Conservation (phyloP, 202 grass and related monocot genomes). For the Carex arenaria region DNA sequence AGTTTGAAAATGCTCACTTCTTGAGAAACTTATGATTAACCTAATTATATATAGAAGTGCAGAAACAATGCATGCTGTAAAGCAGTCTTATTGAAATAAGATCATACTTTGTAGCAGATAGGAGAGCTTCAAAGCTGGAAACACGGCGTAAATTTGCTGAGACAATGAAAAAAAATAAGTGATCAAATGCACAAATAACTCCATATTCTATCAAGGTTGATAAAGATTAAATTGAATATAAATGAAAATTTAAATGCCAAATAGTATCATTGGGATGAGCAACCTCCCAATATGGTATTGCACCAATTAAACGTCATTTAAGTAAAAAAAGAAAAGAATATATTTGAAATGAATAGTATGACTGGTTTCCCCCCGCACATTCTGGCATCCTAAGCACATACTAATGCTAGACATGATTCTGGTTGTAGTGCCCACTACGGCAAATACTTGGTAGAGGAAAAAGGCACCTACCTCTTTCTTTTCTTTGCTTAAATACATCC, state of each 20-base stretch:
- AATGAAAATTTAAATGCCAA: not conserved
- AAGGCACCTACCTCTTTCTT: conserved; percentile 66
- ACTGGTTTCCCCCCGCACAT: not conserved
- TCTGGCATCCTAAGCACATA: not conserved
- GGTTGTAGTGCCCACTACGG: not conserved
- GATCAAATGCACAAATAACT: not conserved
- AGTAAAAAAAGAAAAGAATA: not conserved
- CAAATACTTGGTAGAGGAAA: not conserved
- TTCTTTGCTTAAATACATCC: conserved; percentile 79
- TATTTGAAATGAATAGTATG: not conserved
- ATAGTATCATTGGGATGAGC: not conserved
- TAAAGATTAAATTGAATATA: not conserved
- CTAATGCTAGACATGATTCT: not conserved
- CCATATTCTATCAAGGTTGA: not conserved
- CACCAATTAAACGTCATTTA: not conserved
- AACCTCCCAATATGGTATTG: not conserved
- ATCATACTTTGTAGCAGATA: conserved; percentile 85
- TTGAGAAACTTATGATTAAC: not conserved
- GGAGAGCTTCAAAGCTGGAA: conserved; percentile 92
- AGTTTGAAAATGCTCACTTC: not conserved
- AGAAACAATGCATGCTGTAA: not conserved
- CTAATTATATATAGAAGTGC: not conserved
- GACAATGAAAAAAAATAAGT: conserved; percentile 19
- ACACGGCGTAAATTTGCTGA: conserved; percentile 87
- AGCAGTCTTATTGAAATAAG: not conserved